Evolutionary conservation across 1,139 yeast genomes (phyloP), one percentile per base, ranked within the genome.

Genomic region (Oligophagozyma castellii): DNA sequence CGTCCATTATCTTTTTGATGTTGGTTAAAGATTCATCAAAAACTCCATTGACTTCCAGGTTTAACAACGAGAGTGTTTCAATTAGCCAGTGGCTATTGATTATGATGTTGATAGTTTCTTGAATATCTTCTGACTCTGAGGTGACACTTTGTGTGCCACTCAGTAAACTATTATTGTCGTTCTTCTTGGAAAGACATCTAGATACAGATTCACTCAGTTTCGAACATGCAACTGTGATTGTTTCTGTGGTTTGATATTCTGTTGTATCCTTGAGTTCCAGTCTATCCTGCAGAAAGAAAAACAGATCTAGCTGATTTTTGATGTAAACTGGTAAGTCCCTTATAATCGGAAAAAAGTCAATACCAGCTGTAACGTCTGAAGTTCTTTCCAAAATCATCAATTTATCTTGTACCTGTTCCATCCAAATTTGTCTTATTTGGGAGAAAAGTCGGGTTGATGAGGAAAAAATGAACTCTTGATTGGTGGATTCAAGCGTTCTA

Each of bases 391-490:
- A 60, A 14, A 57, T 40, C 14, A 67, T 67, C 13, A 70, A 52
- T 46, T 77, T 84, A 11, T 55, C 56, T 16, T 64, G 67, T 18
- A 78, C 55, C 37, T 68, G 72, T 37, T 65, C 68, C 20, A 56
- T 55, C 93, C 94, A 81, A 14, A 60, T 58, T 23, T 54, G 55
- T 28, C 56, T 58, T 29, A 72, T 59, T 43, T 68, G 68, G 22
- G 73, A 74, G 14, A 60, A 57, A 3, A 73, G 42, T 39, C 69
- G 69, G 25, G 59, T 62, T 39, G 77, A 57, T 35, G 67, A 60
- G 27, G 66, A 63, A 36, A 67, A 60, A 20, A 77, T 54, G 42
- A 67, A 81, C 38, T 80, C 94, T 47, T 77, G 86, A 48, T 73
- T 70, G 2, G 76, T 61, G 3, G 67, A 56, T 14, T 63, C 64